These are phyloP conservation scores for Spinellus fusiger DNA, from an alignment of 192 early-diverging fungal species.

Conservation along the genomic window DNA sequence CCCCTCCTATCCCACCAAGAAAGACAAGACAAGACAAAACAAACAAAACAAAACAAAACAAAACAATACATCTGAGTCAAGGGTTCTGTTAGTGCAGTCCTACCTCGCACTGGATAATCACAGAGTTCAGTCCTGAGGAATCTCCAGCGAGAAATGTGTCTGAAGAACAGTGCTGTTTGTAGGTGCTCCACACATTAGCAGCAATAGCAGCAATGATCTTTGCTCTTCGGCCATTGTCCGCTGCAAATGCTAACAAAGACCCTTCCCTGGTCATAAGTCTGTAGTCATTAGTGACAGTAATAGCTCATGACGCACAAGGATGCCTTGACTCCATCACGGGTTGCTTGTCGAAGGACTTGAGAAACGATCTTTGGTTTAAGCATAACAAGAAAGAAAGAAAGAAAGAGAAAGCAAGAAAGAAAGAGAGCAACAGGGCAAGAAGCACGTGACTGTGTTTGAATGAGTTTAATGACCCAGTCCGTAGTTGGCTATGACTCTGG, in stretches of 20 bases:
- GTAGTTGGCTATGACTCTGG: background rate
- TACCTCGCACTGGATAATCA: constrained; percentile 48
- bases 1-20: constrained; percentile 12
- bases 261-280: constrained; percentile 54
- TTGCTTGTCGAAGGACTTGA: constrained; percentile 51
- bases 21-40: background rate
- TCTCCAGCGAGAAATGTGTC: constrained; percentile 12
- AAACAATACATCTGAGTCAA: background rate
- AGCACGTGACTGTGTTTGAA: background rate
- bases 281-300: background rate
- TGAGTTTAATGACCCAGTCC: background rate
- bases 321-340: constrained; percentile 46
- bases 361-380: constrained; percentile 58
- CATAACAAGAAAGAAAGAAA: constrained; percentile 30
- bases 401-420: no score
- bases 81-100: background rate
- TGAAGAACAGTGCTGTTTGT: constrained; percentile 17
- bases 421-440: no score
- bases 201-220: constrained; percentile 53
- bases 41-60: background rate
- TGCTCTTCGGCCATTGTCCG: constrained; percentile 46
- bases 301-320: constrained; percentile 36
- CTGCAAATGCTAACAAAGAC: constrained; percentile 49
- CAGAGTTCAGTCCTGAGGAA: constrained; percentile 25
- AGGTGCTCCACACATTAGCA: constrained; percentile 55